Evolutionary conservation across 73 alveolate genomes (phyloP).

Genomic region (Uronychia setigera): DNA sequence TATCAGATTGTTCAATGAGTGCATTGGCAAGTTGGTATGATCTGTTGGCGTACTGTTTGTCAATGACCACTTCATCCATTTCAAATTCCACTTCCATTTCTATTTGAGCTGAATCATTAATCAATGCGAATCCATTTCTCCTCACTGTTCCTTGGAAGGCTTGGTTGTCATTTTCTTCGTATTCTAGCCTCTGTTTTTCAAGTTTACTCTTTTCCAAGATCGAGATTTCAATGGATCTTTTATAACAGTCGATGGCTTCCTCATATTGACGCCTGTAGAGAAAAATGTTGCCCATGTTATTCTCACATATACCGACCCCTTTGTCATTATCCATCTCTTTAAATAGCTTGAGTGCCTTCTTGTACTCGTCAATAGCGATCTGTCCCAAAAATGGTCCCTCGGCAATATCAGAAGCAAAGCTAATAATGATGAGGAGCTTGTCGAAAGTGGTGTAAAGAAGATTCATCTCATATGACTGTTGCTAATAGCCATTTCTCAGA

Average conservation of each 20-base stretch:
- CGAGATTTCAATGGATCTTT: conserved; percentile 5
- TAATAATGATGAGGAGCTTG: background rate
- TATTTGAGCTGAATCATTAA: background rate
- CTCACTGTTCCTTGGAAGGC: background rate
- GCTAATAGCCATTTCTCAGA: background rate
- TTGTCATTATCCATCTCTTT: background rate
- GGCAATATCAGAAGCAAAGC: background rate
- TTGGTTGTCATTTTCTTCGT: background rate
- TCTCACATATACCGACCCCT: conserved; percentile 10
- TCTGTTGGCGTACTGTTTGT: background rate
- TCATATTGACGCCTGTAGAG: background rate
- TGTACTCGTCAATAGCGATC: background rate
- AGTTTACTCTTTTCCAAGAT: background rate
- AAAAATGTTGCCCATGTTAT: conserved; percentile 8
- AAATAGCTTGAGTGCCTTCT: background rate
- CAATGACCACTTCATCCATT: background rate
- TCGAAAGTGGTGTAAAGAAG: background rate
- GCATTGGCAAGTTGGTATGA: background rate
- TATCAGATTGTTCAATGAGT: background rate
- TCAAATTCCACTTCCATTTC: background rate
- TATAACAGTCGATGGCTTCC: conserved; percentile 6
- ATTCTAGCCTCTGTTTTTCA: conserved; percentile 4
- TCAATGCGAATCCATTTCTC: background rate
- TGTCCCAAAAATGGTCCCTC: background rate
- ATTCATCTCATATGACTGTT: background rate